These are phyloP conservation scores for Schizochytrium sp. DNA, from an alignment of 108 stramenopile species.

Conservation along the genomic window DNA sequence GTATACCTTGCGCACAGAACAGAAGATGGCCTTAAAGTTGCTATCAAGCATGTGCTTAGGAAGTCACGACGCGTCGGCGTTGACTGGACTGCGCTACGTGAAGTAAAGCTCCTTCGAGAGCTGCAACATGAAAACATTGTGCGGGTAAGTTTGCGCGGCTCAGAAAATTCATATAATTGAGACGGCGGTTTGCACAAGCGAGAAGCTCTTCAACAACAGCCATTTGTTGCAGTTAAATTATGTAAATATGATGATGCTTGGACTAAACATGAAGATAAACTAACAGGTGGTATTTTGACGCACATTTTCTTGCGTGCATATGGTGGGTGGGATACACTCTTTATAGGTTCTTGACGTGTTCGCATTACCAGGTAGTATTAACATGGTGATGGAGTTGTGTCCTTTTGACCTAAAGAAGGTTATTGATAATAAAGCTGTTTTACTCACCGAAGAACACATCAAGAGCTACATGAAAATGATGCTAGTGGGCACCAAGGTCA, in stretches of 20 bases:
- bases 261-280: too few species aligned
- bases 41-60: conserved; percentile 60
- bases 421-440: conserved; percentile 61
- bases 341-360: not conserved
- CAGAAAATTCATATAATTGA: not conserved
- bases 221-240: not conserved
- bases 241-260: too few species aligned
- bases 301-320: too few species aligned
- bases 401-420: conserved; percentile 60
- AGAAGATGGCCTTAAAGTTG: conserved; percentile 53
- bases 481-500: conserved; percentile 85
- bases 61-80: conserved; percentile 2
- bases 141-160: not conserved
- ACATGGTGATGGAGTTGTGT: conserved; percentile 61
- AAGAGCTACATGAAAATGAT: conserved; percentile 84
- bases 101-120: conserved; percentile 18
- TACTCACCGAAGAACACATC: conserved; percentile 80
- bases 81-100: conserved; percentile 59
- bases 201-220: not conserved
- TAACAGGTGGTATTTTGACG: not conserved
- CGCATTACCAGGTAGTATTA: conserved; percentile 10
- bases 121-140: conserved; percentile 58
- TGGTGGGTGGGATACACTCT: not conserved
- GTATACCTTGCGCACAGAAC: conserved; percentile 39
- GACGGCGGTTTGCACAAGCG: not conserved